Evolutionary conservation across 441 rosid species (phyloP), one percentile per base, ranked within the genome.

Genomic region (Croton setiger): DNA sequence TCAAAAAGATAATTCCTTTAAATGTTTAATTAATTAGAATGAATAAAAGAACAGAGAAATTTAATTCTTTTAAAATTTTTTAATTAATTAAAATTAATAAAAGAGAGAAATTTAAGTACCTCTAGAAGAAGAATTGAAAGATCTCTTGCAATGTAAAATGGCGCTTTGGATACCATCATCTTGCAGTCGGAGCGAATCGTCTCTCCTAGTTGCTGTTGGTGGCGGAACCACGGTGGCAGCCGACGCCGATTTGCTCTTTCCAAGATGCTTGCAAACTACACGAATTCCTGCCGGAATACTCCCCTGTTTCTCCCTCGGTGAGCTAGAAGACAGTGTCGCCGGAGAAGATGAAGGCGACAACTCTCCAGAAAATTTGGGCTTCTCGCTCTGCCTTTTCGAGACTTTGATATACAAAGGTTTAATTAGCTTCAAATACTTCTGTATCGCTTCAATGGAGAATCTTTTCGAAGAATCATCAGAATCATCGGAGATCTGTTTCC

Each of bases 81-180:
- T n/a, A n/a, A n/a, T n/a, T n/a, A n/a, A n/a, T n/a, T n/a, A n/a
- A n/a, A n/a, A n/a, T n/a, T n/a, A n/a, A n/a, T n/a, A n/a, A n/a
- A n/a, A n/a, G n/a, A n/a, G n/a, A n/a, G n/a, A n/a, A n/a, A n/a
- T n/a, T n/a, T n/a, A n/a, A n/a, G 5, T 74, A 94, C 98, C 99
- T 84, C 83, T 72, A 35, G 87, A 82, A 47, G 90, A 82, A 33
- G 90, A 88, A 70, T 90, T 85, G 73, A 94, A 86, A 44, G 97
- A 94, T 75, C 79, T 82, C 80, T 94, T 94, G 87, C 99, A 94
- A 76, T 94, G 99, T 59, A 92, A 71, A 54, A 94, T 94, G 61
- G 99, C 99, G 72, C 96, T 78, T 73, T 90, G 98, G 55, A 94
- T 94, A 35, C 97, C 92, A 68, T 94, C 99, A 73, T 88, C 79